These are phyloP conservation scores for Chalciporus piperatus DNA, from an alignment of 768 basidiomycete genomes.

Conservation along the genomic window DNA sequence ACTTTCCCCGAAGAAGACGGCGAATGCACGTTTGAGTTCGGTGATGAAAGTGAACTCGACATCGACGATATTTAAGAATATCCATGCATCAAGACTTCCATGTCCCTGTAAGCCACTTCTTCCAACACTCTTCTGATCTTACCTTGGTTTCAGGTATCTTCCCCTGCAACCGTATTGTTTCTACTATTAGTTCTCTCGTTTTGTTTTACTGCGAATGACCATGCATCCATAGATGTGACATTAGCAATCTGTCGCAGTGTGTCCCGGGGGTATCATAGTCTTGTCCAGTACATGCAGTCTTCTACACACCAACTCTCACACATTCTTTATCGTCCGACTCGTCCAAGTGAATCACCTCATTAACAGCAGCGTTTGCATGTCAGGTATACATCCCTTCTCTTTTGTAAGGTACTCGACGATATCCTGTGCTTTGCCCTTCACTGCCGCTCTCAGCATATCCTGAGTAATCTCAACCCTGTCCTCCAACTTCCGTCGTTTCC, in stretches of 20 bases:
- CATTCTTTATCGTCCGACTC: neutral
- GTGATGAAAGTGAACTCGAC: conserved; percentile 84
- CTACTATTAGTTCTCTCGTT: conserved; percentile 2
- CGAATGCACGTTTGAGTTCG: conserved; percentile 88
- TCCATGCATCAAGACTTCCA: conserved; percentile 7
- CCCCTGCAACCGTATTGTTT: conserved; percentile 10
- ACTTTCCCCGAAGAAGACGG: conserved; percentile 88
- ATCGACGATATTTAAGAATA: conserved; percentile 78
- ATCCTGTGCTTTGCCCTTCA: conserved; percentile 60
- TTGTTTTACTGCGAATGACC: conserved; percentile 13
- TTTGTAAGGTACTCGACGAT: conserved; percentile 67
- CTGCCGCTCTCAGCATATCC: conserved; percentile 64
- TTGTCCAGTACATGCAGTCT: conserved; percentile 3
- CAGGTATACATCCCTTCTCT: conserved; percentile 73
- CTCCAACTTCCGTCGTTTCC: conserved; percentile 53
- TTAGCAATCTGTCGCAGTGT: conserved; percentile 16
- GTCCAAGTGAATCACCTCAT: conserved; percentile 28
- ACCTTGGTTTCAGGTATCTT: conserved; percentile 9
- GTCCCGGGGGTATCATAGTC: conserved; percentile 12
- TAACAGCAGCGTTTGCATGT: conserved; percentile 59
- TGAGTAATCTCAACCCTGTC: conserved; percentile 56
- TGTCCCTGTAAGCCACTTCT: conserved; percentile 14
- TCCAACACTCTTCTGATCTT: neutral
- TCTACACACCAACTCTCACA: neutral
- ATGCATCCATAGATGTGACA: conserved; percentile 26